A percentile compares a stretch with the other conserved stretches of the same genome.
phyloP scores from a whole-genome alignment of 2,329 filamentous ascomycete species.

The Pyrenophora teres region DNA sequence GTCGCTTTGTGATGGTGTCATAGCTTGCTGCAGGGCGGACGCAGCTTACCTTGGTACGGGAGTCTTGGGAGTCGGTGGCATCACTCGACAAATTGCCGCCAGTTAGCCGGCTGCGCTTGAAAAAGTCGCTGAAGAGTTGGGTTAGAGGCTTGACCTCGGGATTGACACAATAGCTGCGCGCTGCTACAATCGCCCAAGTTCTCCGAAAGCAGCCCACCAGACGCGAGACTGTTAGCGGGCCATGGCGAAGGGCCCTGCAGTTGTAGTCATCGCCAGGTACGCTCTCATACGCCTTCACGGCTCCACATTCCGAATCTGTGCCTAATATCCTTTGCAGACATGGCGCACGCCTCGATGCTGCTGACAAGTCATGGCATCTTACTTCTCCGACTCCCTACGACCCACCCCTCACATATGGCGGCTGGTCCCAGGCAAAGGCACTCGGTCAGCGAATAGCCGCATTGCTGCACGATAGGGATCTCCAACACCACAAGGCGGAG shows the following conservation, averaged over 20 bases:
- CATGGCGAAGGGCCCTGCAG: constrained; percentile 54
- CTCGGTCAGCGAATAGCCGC: constrained; percentile 83
- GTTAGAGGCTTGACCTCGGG: too few species aligned
- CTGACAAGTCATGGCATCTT: constrained; percentile 93
- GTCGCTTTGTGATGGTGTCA: constrained; percentile 22
- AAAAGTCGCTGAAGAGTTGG: too few species aligned
- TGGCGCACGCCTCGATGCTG: constrained; percentile 89
- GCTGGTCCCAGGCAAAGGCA: constrained; percentile 84
- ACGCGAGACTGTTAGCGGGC: constrained; percentile 22
- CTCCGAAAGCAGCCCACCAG: constrained; percentile 14
- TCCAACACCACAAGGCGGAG: constrained; percentile 53
- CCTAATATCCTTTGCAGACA: constrained; percentile 61
- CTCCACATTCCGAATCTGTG: constrained; percentile 8
- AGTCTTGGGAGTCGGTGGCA: background rate
- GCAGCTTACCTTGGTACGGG: constrained; percentile 3
- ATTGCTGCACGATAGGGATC: constrained; percentile 62
- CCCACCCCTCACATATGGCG: constrained; percentile 90
- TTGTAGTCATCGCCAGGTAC: constrained; percentile 57
- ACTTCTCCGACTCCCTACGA: constrained; percentile 94
- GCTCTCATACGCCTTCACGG: constrained; percentile 13
- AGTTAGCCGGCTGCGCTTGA: too few species aligned
- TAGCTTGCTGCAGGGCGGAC: constrained; percentile 22
- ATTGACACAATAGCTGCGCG: too few species aligned
- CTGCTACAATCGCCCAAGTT: constrained; percentile 12
- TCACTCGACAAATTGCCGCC: too few species aligned